Base-by-base conservation (phyloP, 2,329 filamentous ascomycete genomes). In the Aspergillus tamarii region DNA sequence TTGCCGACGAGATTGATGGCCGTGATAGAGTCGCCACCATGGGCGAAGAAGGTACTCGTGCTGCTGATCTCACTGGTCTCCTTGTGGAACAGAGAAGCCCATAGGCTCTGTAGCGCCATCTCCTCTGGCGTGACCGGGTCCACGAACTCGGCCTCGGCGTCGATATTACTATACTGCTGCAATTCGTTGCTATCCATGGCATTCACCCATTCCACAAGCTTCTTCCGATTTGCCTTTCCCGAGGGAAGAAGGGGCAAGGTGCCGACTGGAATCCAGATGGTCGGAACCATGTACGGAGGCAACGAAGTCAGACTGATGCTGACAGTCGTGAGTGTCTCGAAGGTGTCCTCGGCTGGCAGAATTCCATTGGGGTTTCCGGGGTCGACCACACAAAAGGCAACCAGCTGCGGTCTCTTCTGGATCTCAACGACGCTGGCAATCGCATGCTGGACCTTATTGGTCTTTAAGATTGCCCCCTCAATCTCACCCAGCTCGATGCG, bases 1-100 rank as follows among this genome's bases (percentile, higher is more conserved):
- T 36, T 36, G 34, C 34, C 34, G 34, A 36, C 68, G 34, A 70
- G 62, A 46, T 64, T 65, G 19, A 70, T 62, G 8, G 66, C 68
- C 10, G 65, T 46, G 50, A 70, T 69, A 21, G 68, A 70, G 54
- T 70, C 66, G 28, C 68, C 68, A 46, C 68, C 68, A 39, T 58
- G 41, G 10, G 52, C 41, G 21, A 59, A 61, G 55, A 69, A 69
- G 21, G 54, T 58, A 23, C 43, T 54, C 10, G 53, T 59, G 26
- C 34, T 50, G 32, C 57, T 43, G 28, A 67, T 64, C 5, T 56
- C 52, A 19, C 56, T 39, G 11, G 57, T 39, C 6, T 53, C 46
- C 3, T 52, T 56, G 30, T 57, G 43, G 45, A 67, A 63, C 14
- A 67, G 52, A 26, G 56, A 30, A 36, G 62, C 48, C 66, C 66